Evolutionary conservation across 345 rosid genomes (phyloP).

Genomic region (Lepidium aucheri): DNA sequence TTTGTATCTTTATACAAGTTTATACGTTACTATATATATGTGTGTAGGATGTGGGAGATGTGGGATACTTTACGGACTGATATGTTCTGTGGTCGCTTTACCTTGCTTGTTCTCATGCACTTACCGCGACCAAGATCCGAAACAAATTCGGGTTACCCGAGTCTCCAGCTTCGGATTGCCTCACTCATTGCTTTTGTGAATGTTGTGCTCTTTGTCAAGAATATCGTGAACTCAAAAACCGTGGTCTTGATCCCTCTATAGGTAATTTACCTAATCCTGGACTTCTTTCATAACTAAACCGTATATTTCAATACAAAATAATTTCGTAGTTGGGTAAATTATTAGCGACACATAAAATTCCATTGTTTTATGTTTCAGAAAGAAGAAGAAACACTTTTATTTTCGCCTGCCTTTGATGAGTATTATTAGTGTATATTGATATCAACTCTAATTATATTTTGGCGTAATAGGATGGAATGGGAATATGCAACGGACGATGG

Average conservation of each 20-base stretch:
- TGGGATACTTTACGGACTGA: slow-evolving; percentile 39
- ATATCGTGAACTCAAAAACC: slow-evolving; percentile 52
- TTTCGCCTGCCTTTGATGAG: too few species aligned
- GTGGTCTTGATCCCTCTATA: slow-evolving; percentile 60
- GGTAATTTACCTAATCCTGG: slow-evolving; percentile 21
- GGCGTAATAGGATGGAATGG: slow-evolving; percentile 46
- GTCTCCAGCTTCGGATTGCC: slow-evolving; percentile 58
- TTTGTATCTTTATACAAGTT: neutral
- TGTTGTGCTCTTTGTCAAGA: slow-evolving; percentile 75
- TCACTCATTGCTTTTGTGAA: slow-evolving; percentile 52
- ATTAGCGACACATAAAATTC: too few species aligned
- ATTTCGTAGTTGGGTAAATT: too few species aligned
- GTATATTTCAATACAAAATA: too few species aligned
- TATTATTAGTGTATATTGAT: too few species aligned
- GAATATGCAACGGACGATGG: slow-evolving; percentile 36
- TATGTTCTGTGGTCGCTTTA: slow-evolving; percentile 21
- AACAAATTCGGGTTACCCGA: slow-evolving; percentile 48
- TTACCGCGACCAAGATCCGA: slow-evolving; percentile 55
- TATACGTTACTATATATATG: neutral
- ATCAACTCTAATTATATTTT: neutral
- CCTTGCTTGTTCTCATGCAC: slow-evolving; percentile 63
- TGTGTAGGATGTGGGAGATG: slow-evolving; percentile 42
- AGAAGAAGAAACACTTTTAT: too few species aligned
- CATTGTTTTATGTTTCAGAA: too few species aligned
- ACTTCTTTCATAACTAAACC: too few species aligned